Evolutionary conservation across 768 basidiomycete genomes (phyloP), one percentile per base, ranked within the genome.

Genomic region (Suillus discolor): DNA sequence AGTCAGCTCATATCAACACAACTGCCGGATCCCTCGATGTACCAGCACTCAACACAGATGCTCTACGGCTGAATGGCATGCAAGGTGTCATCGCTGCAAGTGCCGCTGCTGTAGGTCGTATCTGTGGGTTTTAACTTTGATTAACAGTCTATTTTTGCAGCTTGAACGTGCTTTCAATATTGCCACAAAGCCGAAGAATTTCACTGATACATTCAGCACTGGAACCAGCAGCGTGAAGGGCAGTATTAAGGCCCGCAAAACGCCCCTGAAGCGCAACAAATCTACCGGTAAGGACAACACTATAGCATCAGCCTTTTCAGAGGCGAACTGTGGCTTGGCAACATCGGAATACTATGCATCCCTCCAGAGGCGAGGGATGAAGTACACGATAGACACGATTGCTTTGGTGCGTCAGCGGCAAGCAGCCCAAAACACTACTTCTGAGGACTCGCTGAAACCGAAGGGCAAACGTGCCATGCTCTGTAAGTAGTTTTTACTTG

Each of bases 91-190:
- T n/a, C n/a, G n/a, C n/a, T n/a, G 9, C 62, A 16, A 57, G 45
- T 42, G 38, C 51, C 20, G 61, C 61, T 18, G 62, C 59, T 16
- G 66, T 67, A 47, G 39, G 66, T 61, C 25, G 3, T 28, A 9
- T 47, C 42, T 15, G 31, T 51, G 1, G 23, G 38, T 39, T 53
- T 34, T 39, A 13, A 23, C n/a, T 39, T 13, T 23, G 7, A 38
- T 54, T 65, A 6, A 65, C 6, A n/a, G 39, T 67, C 45, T n/a
- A 51, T 18, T 5, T 49, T 49, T 23, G n/a, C 25, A 67, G 66
- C 44, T 64, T n/a, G 41, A 67, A 57, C 39, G 49, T 38, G 49
- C 66, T 11, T 15, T 62, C 18, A 42, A 62, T 20, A 62, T 59
- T 13, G 57, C 62, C 23, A 23, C 47, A 6, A 49, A 49, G 47